Base-by-base conservation (phyloP, 2,329 filamentous ascomycete species). In the Stenocarpella maydis region DNA sequence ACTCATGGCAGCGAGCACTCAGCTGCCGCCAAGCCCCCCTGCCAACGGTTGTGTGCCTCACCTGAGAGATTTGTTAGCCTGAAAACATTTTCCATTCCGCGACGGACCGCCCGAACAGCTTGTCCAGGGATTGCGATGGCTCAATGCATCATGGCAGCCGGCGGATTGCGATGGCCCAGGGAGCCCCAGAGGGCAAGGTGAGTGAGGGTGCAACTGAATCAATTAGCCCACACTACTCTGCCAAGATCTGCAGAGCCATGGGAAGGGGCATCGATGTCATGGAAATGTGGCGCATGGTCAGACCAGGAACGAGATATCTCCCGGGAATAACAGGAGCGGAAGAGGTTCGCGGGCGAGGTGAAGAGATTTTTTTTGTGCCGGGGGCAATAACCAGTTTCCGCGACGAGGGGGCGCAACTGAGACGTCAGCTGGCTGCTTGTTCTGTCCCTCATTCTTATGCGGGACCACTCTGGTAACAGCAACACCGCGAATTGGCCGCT, bases 391-490 rank as follows among this genome's bases (percentile, higher is more conserved):
- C 19, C 39, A 55, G 43, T 24, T 63, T 49, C 53, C 37, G 19
- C 6, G 34, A 12, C 31, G 68, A 43, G 39, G 4, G 34, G 39
- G 34, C 52, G 55, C 52, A 66, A 58, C 66, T 52, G 26, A 10
- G 34, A 9, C 34, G 34, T 41, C 26, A 21, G 26, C 31, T 39
- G 37, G n/a, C 4, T 34, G 31, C 31, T 34, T 34, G 3, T 37
- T 5, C 34, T 37, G 6, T 10, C 12, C 34, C 34, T 37, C 34
- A 37, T 2, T 37, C 54, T 41, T 2, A n/a, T 24, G 69, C 68
- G 69, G 69, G 28, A 50, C 55, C 65, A 41, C 55, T 70, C 68
- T 34, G 41, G 65, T 70, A 70, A 70, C 47, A 52, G 49, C n/a
- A 70, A 70, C 15, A 17, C 10, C 1, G 34, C 26, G 58, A 67